phyloP scores from a whole-genome alignment of 768 basidiomycete species.

The Psilocybe cubensis region DNA sequence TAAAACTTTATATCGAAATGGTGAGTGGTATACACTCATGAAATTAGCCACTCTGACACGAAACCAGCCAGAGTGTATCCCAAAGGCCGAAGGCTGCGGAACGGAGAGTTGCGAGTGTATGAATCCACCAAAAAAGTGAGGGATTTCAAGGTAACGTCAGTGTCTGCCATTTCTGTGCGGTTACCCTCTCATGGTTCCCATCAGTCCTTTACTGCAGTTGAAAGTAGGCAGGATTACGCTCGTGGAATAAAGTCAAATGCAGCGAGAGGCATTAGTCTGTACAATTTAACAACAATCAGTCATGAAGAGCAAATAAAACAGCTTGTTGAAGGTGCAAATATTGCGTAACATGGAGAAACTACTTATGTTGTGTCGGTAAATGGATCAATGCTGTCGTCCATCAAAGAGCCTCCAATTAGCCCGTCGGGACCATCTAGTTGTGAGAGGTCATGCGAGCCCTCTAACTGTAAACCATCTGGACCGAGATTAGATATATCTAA shows the following conservation, averaged over 20 bases:
- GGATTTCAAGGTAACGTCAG: constrained; percentile 17
- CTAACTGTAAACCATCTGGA: constrained; percentile 65
- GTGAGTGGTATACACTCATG: background rate
- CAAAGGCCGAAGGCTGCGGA: constrained; percentile 26
- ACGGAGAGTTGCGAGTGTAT: constrained; percentile 33
- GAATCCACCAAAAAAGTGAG: constrained; percentile 39
- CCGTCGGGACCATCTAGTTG: constrained; percentile 58
- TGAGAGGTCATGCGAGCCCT: constrained; percentile 53
- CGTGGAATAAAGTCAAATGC: too few species aligned
- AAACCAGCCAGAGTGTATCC: constrained; percentile 19
- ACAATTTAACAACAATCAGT: too few species aligned
- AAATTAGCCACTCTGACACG: background rate
- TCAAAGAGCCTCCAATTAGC: constrained; percentile 60
- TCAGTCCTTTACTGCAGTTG: too few species aligned
- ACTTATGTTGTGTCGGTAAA: constrained; percentile 42
- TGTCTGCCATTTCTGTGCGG: background rate
- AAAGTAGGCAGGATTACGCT: too few species aligned
- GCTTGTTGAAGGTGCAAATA: background rate
- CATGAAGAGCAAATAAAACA: too few species aligned
- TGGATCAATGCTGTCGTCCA: constrained; percentile 65
- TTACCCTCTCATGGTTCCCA: background rate
- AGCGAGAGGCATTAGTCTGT: too few species aligned
- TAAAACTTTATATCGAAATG: constrained; percentile 7
- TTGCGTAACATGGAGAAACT: background rate
- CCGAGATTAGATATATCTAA: constrained; percentile 69